A percentile compares a stretch with the other conserved stretches of the same genome.
These are phyloP conservation scores for Leptodermis oblonga DNA, from an alignment of 257 asterid species.

Conservation along the genomic window DNA sequence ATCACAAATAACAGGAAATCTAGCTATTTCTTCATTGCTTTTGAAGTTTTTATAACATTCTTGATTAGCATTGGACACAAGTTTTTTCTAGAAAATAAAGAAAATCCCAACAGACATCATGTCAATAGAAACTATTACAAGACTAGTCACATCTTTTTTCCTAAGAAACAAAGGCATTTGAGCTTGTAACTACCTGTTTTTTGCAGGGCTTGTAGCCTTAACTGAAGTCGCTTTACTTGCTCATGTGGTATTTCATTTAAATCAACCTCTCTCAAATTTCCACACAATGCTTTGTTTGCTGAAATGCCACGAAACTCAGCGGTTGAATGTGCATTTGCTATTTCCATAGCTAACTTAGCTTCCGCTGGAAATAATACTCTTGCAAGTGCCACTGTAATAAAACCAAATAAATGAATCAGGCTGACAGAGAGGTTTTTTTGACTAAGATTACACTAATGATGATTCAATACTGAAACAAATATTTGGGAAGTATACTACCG, in stretches of 20 bases:
- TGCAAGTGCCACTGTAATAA: constrained; percentile 80
- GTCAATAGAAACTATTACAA: not conserved
- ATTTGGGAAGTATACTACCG: not conserved
- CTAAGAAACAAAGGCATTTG: not conserved
- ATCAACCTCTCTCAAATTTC: constrained; percentile 56
- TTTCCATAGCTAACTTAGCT: constrained; percentile 82
- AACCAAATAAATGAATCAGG: not conserved
- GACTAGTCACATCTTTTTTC: not conserved
- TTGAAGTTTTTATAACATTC: not conserved
- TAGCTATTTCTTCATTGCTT: not conserved
- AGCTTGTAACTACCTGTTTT: constrained; percentile 58
- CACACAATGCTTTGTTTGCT: constrained; percentile 40
- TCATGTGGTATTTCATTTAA: constrained; percentile 70
- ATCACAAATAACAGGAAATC: not conserved
- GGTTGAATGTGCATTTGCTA: constrained; percentile 70
- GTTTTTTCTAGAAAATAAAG: not conserved
- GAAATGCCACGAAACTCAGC: constrained; percentile 63
- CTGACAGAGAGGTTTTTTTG: not conserved
- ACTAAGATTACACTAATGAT: not conserved
- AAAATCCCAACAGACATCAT: not conserved
- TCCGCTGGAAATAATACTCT: constrained; percentile 64
- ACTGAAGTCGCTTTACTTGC: constrained; percentile 64
- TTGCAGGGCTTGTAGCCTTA: constrained; percentile 61
- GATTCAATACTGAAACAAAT: not conserved
- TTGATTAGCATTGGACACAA: not conserved